phyloP scores from a whole-genome alignment of 768 basidiomycete species.

The Suillus decipiens region DNA sequence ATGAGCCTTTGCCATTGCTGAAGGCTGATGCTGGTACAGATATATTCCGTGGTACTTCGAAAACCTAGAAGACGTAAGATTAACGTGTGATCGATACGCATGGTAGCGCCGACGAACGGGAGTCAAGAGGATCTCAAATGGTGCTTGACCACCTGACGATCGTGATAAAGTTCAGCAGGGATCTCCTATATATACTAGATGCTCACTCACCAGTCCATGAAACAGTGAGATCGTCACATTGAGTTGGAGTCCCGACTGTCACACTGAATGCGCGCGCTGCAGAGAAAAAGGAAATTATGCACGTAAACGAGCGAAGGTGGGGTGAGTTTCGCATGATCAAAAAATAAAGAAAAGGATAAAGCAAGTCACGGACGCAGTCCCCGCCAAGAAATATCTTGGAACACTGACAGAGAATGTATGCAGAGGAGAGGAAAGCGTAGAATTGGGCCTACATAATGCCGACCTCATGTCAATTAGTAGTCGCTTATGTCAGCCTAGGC shows the following conservation, averaged over 20 bases:
- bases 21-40: slow-evolving; percentile 58
- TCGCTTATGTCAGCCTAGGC: slow-evolving; percentile 10
- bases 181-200: slow-evolving; percentile 4
- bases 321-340: slow-evolving; percentile 29
- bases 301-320: slow-evolving; percentile 24
- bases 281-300: slow-evolving; percentile 23
- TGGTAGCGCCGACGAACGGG: slow-evolving; percentile 42
- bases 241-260: slow-evolving; percentile 48
- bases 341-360: slow-evolving; percentile 19
- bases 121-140: slow-evolving; percentile 48
- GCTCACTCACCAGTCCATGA: slow-evolving; percentile 60
- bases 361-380: slow-evolving; percentile 13
- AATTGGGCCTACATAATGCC: slow-evolving; percentile 2
- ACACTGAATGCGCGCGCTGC: slow-evolving; percentile 45
- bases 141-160: slow-evolving; percentile 54
- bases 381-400: slow-evolving; percentile 13
- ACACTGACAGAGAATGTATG: slow-evolving; percentile 13
- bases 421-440: slow-evolving; percentile 5
- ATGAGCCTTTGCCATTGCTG: slow-evolving; percentile 55
- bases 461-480: slow-evolving; percentile 2
- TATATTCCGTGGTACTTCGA: slow-evolving; percentile 52
- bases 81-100: slow-evolving; percentile 8
- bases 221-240: slow-evolving; percentile 64
- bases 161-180: slow-evolving; percentile 11
- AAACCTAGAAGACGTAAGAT: slow-evolving; percentile 42